A percentile compares a stretch with the other conserved stretches of the same genome.
Evolutionary conservation across 2,329 filamentous ascomycete species (phyloP).

Genomic region (Aspergillus quadricinctus): DNA sequence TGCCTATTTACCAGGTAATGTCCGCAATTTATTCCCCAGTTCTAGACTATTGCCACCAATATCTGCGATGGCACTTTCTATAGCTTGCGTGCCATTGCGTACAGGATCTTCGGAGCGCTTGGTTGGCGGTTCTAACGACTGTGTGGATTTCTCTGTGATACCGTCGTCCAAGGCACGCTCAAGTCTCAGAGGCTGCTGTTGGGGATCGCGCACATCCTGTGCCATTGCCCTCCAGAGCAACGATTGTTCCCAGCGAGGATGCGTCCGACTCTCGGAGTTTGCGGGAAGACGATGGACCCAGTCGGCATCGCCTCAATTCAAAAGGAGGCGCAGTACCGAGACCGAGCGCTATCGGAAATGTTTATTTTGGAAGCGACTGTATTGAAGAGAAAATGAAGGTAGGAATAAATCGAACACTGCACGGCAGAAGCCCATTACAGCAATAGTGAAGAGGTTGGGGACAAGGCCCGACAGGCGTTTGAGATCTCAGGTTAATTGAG

Average conservation of each 20-base stretch:
- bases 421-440: not conserved
- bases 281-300: constrained; percentile 16
- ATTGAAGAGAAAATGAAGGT: not conserved
- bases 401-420: not conserved
- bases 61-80: constrained; percentile 14
- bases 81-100: constrained; percentile 16
- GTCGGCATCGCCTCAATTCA: constrained; percentile 23
- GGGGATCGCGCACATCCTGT: constrained; percentile 25
- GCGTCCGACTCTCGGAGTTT: constrained; percentile 19
- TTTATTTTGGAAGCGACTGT: constrained; percentile 1
- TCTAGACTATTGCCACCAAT: constrained; percentile 8
- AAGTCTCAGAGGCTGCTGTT: constrained; percentile 17
- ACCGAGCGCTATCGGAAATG: not conserved
- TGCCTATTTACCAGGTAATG: constrained; percentile 33
- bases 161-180: constrained; percentile 18
- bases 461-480: not conserved
- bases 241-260: constrained; percentile 15
- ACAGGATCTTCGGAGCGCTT: constrained; percentile 13
- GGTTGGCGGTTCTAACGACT: constrained; percentile 8
- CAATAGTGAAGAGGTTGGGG: not conserved
- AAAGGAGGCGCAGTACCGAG: not conserved
- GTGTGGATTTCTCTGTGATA: constrained; percentile 18
- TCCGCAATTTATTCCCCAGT: constrained; percentile 22
- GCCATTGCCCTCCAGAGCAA: constrained; percentile 27
- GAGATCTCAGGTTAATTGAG: not conserved